phyloP scores from a whole-genome alignment of 2,329 filamentous ascomycete genomes.

The Orbilia javanica region DNA sequence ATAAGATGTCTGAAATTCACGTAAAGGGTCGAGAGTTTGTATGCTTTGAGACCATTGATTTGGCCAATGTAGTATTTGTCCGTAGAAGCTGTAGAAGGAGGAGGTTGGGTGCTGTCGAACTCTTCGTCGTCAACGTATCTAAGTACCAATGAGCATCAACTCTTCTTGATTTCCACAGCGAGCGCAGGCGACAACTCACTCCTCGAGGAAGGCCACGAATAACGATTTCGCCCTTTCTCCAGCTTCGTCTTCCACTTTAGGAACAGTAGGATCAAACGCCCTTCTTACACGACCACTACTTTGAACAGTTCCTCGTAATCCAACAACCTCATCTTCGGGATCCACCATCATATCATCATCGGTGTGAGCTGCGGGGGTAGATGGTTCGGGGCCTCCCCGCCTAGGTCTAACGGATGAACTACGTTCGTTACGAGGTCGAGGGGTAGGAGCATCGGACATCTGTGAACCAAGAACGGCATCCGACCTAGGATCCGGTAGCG shows the following conservation, averaged over 20 bases:
- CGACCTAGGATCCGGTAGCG: constrained; percentile 61
- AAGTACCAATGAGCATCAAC: constrained; percentile 20
- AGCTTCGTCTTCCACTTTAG: constrained; percentile 80
- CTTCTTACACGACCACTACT: constrained; percentile 63
- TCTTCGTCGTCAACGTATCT: constrained; percentile 78
- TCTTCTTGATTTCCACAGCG: not conserved
- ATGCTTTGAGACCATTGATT: constrained; percentile 80
- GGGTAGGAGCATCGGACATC: constrained; percentile 63
- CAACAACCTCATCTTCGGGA: constrained; percentile 70
- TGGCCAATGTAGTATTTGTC: constrained; percentile 88
- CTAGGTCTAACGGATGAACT: constrained; percentile 55
- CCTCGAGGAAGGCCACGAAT: constrained; percentile 84
- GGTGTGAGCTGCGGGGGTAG: constrained; percentile 67
- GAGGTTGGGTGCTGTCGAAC: constrained; percentile 66
- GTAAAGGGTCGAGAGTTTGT: constrained; percentile 85
- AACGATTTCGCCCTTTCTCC: constrained; percentile 80
- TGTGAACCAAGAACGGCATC: constrained; percentile 65
- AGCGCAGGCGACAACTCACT: constrained; percentile 69
- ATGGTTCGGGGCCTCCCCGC: constrained; percentile 64
- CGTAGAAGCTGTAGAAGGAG: constrained; percentile 70
- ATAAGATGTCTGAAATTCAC: constrained; percentile 88
- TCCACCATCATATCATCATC: constrained; percentile 69
- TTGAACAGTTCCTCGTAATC: constrained; percentile 65
- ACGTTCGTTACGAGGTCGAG: constrained; percentile 64
- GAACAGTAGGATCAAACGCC: constrained; percentile 69